Conservation (phyloP, 768 basidiomycete genomes). For the Boletus rubescentipes region DNA sequence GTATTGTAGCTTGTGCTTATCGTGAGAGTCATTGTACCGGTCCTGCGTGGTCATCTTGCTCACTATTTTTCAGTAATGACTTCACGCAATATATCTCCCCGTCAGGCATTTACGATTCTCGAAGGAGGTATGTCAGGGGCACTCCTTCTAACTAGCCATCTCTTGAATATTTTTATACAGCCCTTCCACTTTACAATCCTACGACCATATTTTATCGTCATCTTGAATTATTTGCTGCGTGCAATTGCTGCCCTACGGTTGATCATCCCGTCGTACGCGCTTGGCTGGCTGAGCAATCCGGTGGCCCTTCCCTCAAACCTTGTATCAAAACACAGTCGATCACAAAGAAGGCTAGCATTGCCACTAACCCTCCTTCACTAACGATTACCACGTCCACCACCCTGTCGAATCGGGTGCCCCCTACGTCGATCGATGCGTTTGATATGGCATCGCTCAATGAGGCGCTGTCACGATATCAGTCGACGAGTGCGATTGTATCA, state of each 20-base stretch:
- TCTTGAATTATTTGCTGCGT: conserved; percentile 47
- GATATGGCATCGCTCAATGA: conserved; percentile 25
- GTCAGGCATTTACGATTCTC: conserved; percentile 41
- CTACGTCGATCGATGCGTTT: conserved; percentile 19
- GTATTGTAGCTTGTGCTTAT: conserved; percentile 52
- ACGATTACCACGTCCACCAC: conserved; percentile 11
- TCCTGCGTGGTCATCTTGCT: not conserved
- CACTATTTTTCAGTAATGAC: conserved; percentile 44
- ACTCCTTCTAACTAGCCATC: not conserved
- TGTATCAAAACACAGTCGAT: conserved; percentile 13
- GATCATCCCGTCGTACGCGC: conserved; percentile 41
- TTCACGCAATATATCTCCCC: conserved; percentile 35
- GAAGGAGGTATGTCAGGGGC: conserved; percentile 41
- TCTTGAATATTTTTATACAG: conserved; percentile 25
- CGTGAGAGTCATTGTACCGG: conserved; percentile 34
- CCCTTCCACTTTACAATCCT: conserved; percentile 54
- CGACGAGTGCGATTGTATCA: conserved; percentile 10
- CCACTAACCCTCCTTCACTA: conserved; percentile 9
- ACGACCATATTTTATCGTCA: conserved; percentile 46
- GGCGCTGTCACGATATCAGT: conserved; percentile 28
- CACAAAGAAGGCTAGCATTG: conserved; percentile 1
- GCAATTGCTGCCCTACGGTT: conserved; percentile 38
- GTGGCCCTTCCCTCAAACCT: conserved; percentile 13
- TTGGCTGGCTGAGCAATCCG: conserved; percentile 36
- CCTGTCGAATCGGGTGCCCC: conserved; percentile 1